Base-by-base conservation (phyloP, 257 asterid genomes). In the Plantago elongata region DNA sequence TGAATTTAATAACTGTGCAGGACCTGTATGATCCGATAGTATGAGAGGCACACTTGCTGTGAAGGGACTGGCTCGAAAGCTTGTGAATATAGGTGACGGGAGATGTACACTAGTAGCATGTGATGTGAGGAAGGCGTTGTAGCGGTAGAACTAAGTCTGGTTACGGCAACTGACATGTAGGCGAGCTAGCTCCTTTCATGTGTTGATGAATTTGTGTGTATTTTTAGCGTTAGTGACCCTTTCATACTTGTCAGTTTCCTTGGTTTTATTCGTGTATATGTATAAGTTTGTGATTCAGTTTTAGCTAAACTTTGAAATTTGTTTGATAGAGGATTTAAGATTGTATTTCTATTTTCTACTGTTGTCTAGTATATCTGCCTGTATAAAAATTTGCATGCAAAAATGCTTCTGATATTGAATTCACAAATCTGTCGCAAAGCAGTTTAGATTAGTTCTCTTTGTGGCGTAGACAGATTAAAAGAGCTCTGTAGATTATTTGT, bases 61-160 rank as follows among this genome's bases (percentile, higher is more conserved):
- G 65, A 71, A 45, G 18, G 55, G 68, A 71, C 52, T 30, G 48
- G 59, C 54, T 69, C 68, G 72, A 34, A 56, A 67, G 73, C 61
- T 74, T 74, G 83, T 78, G 79, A 78, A 74, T 78, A 78, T 71
- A 70, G 79, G 73, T 50, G 73, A 34, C 3, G 8, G 4, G 63
- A 15, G 65, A 48, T 59, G 74, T 66, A 71, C 48, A 51, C 52
- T 57, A 58, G 52, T n/a, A 57, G 50, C 37, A 46, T 51, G 9
- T 18, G 57, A 58, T 29, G 27, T 34, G 40, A 34, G 5, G 38
- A 63, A 55, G 57, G 58, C 15, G 13, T 18, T 47, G 50, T 58
- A 37, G 76, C 49, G 12, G 50, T 67, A 70, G 54, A 18, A 58
- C 61, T 58, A 40, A 40, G 59, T 4, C n/a, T 9, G 40, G 40